These are phyloP conservation scores for Tuber umbilicatum DNA, from an alignment of 495 filamentous ascomycete genomes.

Conservation along the genomic window DNA sequence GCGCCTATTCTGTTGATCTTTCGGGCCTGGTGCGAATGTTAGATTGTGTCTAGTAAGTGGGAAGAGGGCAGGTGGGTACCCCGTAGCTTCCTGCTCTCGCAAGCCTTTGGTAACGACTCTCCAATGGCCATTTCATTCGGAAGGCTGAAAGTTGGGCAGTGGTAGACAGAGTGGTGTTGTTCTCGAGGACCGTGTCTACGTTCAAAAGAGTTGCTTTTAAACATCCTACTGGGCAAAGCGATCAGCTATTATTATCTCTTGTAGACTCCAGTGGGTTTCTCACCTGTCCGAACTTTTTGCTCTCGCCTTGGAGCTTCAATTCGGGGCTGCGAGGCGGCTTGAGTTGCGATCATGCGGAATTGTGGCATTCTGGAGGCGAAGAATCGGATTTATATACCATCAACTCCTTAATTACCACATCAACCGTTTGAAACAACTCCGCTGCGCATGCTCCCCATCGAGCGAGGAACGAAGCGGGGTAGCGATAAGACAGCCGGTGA, in stretches of 20 bases:
- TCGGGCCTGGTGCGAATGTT: not conserved
- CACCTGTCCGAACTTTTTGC: not conserved
- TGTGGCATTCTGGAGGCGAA: not conserved
- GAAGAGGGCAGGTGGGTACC: not conserved
- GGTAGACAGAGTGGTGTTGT: not conserved
- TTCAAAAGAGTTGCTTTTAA: not conserved
- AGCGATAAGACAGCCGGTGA: not conserved
- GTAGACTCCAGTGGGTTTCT: not conserved
- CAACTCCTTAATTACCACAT: not conserved
- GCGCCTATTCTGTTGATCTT: not conserved
- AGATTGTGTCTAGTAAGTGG: not conserved
- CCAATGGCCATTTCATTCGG: not conserved
- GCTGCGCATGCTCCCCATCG: not conserved
- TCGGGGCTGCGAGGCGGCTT: not conserved
- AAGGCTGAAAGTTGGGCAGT: not conserved
- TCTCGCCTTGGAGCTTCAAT: not conserved
- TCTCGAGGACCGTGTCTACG: not conserved
- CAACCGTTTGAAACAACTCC: not conserved
- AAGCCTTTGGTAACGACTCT: not conserved
- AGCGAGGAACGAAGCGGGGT: not conserved
- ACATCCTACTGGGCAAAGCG: not conserved
- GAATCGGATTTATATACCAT: not conserved
- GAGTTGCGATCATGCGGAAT: not conserved
- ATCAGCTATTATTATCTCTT: not conserved
- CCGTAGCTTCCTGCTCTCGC: not conserved